Base-by-base conservation (phyloP, 2,329 filamentous ascomycete genomes). In the Colletotrichum tamarilloi region DNA sequence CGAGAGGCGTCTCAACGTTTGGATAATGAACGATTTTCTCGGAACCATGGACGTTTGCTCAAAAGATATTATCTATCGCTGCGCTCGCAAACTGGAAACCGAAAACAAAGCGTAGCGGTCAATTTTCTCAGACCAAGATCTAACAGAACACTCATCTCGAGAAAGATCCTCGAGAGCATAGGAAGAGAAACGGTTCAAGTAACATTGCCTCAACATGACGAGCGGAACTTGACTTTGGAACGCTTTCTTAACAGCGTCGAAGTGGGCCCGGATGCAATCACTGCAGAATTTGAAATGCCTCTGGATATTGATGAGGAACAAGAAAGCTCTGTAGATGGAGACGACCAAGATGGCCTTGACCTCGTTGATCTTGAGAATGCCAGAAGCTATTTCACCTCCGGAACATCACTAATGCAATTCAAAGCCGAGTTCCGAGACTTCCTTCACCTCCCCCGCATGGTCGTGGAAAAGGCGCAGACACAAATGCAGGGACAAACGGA, bases 281-380 rank as follows among this genome's bases (percentile, higher is more conserved):
- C 8, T 9, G 5, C 38, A 30, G 46, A 38, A 3, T 2, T 22
- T 9, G 28, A 30, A 28, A 9, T 2, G 5, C 3, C 28, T 5
- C 55, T 11, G 6, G 12, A 42, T 4, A 0, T 11, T 26, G 65
- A 55, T 12, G 63, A 19, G 4, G 22, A 22, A 22, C 22, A 22
- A 22, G 53, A 26, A n/a, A 30, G 30, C 52, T 52, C 53, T 7
- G 9, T 32, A 8, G 56, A 28, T 5, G 30, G 19, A 16, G 56
- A 67, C n/a, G 46, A 62, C 28, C 16, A n/a, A 4, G 9, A 42
- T 3, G 0, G 12, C 1, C 1, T 12, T 1, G 1, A 6, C 0
- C 58, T 62, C 2, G 12, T 32, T 19, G 46, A 56, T 46, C 66
- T 68, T 19, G 24, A 62, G 0, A 24, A 62, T 7, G 12, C 57